Percentiles rank a stretch among this genome's conserved stretches.
phyloP scores from a whole-genome alignment of 176 grass and related monocot genomes.

The Oryza rufipogon region DNA sequence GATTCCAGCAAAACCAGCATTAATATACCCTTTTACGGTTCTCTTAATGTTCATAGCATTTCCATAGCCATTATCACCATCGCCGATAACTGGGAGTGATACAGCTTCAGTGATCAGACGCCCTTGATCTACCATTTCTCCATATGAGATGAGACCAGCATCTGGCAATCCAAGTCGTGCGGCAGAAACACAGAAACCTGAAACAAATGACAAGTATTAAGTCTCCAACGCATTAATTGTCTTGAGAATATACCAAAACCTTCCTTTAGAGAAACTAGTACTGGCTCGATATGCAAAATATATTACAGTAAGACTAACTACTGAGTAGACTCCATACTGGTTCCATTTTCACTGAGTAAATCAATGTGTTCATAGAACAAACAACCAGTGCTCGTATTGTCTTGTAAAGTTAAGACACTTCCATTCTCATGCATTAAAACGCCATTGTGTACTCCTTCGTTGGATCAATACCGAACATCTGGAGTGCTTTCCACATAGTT shows the following conservation, averaged over 20 bases:
- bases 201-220: neutral
- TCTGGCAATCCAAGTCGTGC: slow-evolving; percentile 81
- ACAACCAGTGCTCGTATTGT: neutral
- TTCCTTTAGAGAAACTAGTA: neutral
- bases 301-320: neutral
- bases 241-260: slow-evolving; percentile 3
- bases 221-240: slow-evolving; percentile 17
- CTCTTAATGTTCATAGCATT: slow-evolving; percentile 98
- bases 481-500: neutral
- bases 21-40: slow-evolving; percentile 92
- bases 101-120: slow-evolving; percentile 79
- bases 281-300: neutral
- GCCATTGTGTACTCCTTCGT: neutral
- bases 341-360: neutral
- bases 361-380: neutral
- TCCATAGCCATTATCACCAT: slow-evolving; percentile 96
- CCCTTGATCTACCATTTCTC: slow-evolving; percentile 93
- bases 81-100: slow-evolving; percentile 89
- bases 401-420: neutral
- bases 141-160: slow-evolving; percentile 87
- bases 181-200: slow-evolving; percentile 94
- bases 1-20: slow-evolving; percentile 95
- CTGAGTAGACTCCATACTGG: neutral
- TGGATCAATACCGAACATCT: neutral
- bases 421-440: neutral